Percentiles rank a stretch among this genome's conserved stretches.
Conservation (phyloP, 2,329 filamentous ascomycete species). For the Periconia sp. region DNA sequence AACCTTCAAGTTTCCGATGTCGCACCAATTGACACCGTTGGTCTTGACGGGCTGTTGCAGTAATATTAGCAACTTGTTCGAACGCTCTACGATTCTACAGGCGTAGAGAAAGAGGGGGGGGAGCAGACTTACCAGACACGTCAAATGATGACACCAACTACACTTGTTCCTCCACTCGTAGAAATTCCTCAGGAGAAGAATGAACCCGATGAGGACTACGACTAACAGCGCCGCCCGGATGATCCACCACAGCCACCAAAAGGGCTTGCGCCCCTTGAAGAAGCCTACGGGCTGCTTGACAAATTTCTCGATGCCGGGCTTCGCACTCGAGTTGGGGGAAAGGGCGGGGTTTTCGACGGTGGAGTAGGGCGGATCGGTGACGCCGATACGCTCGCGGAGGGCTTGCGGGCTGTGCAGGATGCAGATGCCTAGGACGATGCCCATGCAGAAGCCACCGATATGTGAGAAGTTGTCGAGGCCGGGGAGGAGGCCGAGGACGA, state of each 20-base stretch:
- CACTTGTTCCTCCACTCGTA: constrained; percentile 80
- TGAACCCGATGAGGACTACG: constrained; percentile 82
- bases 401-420: constrained; percentile 87
- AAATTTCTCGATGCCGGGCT: constrained; percentile 50
- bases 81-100: not conserved
- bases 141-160: constrained; percentile 93
- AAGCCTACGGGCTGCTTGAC: constrained; percentile 67
- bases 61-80: constrained; percentile 4
- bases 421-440: constrained; percentile 82
- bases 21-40: constrained; percentile 43
- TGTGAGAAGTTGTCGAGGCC: constrained; percentile 97
- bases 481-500: constrained; percentile 88
- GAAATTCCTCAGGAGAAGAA: constrained; percentile 88
- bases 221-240: constrained; percentile 79
- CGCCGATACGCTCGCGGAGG: constrained; percentile 75
- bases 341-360: constrained; percentile 57
- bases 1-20: constrained; percentile 36
- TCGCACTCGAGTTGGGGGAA: constrained; percentile 18
- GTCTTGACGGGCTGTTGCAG: constrained; percentile 27
- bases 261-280: constrained; percentile 88
- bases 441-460: constrained; percentile 95
- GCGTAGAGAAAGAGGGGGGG: not conserved
- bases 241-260: constrained; percentile 99
- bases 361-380: constrained; percentile 72
- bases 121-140: constrained; percentile 77